These are phyloP conservation scores for Salix caprea DNA, from an alignment of 345 rosid species.

Conservation along the genomic window DNA sequence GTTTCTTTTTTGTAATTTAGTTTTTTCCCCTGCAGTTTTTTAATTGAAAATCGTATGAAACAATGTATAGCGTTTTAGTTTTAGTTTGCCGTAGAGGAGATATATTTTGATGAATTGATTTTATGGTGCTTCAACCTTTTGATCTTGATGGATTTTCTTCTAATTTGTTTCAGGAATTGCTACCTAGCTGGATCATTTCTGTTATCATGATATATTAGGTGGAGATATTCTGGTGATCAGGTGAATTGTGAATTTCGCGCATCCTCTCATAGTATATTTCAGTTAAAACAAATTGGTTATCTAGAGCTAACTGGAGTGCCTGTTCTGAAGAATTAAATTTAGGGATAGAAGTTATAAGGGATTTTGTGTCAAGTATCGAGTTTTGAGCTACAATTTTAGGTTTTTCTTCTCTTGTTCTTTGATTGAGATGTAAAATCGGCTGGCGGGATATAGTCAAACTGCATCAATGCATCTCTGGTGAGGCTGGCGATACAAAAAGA, in stretches of 20 bases:
- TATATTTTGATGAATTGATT: neutral
- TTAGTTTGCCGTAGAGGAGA: no score
- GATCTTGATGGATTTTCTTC: neutral
- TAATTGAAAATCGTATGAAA: no score
- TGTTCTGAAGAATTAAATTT: slow-evolving; percentile 45
- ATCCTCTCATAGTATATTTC: slow-evolving; percentile 34
- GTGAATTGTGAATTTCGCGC: slow-evolving; percentile 45
- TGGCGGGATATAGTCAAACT: slow-evolving; percentile 55
- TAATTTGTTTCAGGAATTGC: slow-evolving; percentile 51
- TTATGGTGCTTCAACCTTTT: neutral
- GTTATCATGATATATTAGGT: slow-evolving; percentile 31
- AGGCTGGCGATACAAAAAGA: slow-evolving; percentile 55
- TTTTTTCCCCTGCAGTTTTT: neutral
- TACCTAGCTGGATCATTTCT: slow-evolving; percentile 44
- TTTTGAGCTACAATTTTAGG: slow-evolving; percentile 42
- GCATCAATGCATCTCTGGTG: slow-evolving; percentile 71
- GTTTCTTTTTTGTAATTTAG: neutral
- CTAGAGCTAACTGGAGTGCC: slow-evolving; percentile 63
- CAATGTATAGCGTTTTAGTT: no score
- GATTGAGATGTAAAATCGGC: slow-evolving; percentile 79
- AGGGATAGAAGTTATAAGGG: slow-evolving; percentile 46
- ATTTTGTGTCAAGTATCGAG: slow-evolving; percentile 59
- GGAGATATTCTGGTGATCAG: slow-evolving; percentile 48
- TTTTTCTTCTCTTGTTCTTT: slow-evolving; percentile 30
- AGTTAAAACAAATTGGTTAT: slow-evolving; percentile 43